Evolutionary conservation across 169 alveolate genomes (phyloP), one percentile per base, ranked within the genome.

Genomic region (Miamiensis avidus): DNA sequence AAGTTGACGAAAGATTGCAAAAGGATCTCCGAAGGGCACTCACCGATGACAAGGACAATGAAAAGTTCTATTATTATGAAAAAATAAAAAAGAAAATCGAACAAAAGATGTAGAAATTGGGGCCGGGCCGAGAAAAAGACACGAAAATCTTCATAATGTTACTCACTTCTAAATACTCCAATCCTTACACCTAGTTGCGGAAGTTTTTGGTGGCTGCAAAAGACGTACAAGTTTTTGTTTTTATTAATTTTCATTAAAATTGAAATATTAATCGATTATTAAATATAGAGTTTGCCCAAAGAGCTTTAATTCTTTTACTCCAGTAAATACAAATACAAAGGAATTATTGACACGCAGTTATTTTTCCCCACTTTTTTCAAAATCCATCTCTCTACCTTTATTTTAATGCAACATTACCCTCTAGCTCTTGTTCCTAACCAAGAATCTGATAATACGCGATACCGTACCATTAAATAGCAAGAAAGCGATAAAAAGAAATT

Each of bases 341-440:
- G 84, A 29, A 75, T 86, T 29, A 86, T 83, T 29, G 90, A 86
- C 75, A 29, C 74, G 31, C 31, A 81, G 84, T 72, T 77, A 31
- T 81, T 81, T 69, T 86, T 86, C 75, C 87, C 90, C 11, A 34
- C 73, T n/a, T 86, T 86, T 65, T 86, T 75, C 75, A 86, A 86
- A 65, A 31, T 86, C 1, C 81, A 64, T 29, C 34, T 69, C 34
- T 34, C 49, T 28, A 64, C 87, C 29, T 86, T 86, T 82, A 29
- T 86, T 27, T 28, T 86, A 29, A 81, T 77, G 49, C 32, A 86
- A 31, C 84, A 79, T 65, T 29, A 49, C 29, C 84, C 74, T 49
- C 34, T 29, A 25, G 29, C 28, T 1, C 75, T 79, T 0, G 31
- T 78, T 31, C 29, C 34, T 1, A 4, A 78, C 25, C 29, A 69